Evolutionary conservation across 78 protist species (phyloP).

Genomic region (Cavenderia fasciculata): DNA sequence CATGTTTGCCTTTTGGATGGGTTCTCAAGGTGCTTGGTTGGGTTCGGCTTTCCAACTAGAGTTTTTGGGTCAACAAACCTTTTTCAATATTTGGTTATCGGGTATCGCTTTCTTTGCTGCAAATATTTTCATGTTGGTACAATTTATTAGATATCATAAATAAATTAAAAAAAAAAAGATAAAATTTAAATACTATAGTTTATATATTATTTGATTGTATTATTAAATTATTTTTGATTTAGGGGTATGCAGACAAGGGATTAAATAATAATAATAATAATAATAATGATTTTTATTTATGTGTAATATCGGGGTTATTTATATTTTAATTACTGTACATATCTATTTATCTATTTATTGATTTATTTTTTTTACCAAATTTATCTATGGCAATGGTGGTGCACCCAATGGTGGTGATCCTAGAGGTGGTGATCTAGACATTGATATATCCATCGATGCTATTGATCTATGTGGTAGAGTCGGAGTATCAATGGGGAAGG

Average conservation of each 20-base stretch:
- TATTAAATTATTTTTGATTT: neutral
- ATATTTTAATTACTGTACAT: no score
- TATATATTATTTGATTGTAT: neutral
- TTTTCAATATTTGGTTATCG: conserved; percentile 80
- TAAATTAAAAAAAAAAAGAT: conserved; percentile 8
- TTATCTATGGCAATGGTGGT: no score
- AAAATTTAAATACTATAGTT: neutral
- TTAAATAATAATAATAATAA: neutral
- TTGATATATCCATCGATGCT: no score
- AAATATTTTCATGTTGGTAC: conserved; percentile 69
- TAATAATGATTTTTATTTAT: no score
- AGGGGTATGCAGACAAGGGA: neutral
- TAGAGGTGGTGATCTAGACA: no score
- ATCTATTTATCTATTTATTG: no score
- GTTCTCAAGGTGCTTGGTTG: conserved; percentile 86
- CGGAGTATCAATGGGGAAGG: no score
- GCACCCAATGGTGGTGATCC: no score
- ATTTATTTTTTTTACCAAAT: no score
- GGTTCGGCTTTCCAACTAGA: conserved; percentile 84
- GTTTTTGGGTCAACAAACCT: conserved; percentile 83
- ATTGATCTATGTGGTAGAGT: no score
- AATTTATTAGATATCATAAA: conserved; percentile 67
- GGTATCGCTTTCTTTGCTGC: conserved; percentile 80
- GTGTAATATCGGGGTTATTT: no score
- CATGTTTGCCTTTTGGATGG: conserved; percentile 60